phyloP scores from a whole-genome alignment of 2,329 filamentous ascomycete species.

The Exophiala sideris region DNA sequence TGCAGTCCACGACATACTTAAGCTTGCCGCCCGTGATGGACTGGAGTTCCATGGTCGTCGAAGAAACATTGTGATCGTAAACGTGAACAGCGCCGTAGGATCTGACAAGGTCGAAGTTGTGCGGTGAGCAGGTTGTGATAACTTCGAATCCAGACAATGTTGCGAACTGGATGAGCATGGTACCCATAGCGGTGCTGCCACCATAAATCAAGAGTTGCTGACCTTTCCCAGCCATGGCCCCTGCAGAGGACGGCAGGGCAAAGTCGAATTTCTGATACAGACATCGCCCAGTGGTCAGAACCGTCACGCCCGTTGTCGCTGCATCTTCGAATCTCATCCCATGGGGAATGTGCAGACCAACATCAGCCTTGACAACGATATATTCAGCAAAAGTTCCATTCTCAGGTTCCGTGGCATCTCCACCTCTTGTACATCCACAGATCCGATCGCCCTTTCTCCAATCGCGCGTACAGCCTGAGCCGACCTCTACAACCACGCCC shows the following conservation, averaged over 20 bases:
- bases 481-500: too few species aligned
- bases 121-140: constrained; percentile 37
- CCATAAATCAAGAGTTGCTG: constrained; percentile 38
- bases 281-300: constrained; percentile 49
- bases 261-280: constrained; percentile 34
- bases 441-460: too few species aligned
- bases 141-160: constrained; percentile 41
- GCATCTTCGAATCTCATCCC: constrained; percentile 51
- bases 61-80: background rate
- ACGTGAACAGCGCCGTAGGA: constrained; percentile 39
- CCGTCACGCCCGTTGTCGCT: constrained; percentile 50
- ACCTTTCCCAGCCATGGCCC: constrained; percentile 18
- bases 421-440: too few species aligned
- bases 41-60: background rate
- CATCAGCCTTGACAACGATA: constrained; percentile 50
- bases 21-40: background rate
- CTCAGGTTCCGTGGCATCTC: constrained; percentile 26
- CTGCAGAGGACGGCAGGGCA: constrained; percentile 13
- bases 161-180: constrained; percentile 39
- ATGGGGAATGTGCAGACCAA: constrained; percentile 48
- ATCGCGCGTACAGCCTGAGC: too few species aligned
- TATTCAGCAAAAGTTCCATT: constrained; percentile 56
- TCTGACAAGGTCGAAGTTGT: constrained; percentile 45
- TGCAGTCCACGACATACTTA: background rate
- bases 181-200: constrained; percentile 37